Evolutionary conservation across 140 eudicot species (phyloP).

Genomic region (Ambrosia hybrid): DNA sequence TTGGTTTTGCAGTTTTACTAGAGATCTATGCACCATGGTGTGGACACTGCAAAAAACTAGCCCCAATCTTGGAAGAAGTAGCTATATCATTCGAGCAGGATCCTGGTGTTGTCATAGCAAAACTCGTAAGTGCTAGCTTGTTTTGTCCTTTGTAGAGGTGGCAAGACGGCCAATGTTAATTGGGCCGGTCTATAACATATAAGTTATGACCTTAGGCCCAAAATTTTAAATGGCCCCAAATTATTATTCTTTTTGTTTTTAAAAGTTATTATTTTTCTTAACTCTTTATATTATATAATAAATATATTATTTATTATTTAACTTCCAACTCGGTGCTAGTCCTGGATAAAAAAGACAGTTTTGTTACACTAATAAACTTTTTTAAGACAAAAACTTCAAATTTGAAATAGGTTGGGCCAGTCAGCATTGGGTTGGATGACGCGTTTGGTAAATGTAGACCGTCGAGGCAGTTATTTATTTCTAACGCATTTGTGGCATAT

Average conservation of each 20-base stretch:
- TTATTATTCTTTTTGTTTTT: no score
- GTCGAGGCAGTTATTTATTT: not conserved
- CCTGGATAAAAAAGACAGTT: no score
- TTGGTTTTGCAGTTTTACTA: slow-evolving; percentile 51
- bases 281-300: no score
- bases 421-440: no score
- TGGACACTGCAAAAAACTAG: slow-evolving; percentile 68
- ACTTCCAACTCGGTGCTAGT: no score
- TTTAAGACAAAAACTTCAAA: not conserved
- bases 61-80: slow-evolving; percentile 78
- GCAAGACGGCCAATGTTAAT: no score
- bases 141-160: not conserved
- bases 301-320: no score
- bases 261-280: no score
- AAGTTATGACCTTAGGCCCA: no score
- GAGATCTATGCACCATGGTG: slow-evolving; percentile 95
- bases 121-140: slow-evolving; percentile 43
- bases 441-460: no score
- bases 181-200: no score
- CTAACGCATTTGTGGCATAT: not conserved
- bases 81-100: slow-evolving; percentile 64
- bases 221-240: no score
- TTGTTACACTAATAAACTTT: not conserved
- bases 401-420: not conserved
- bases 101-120: slow-evolving; percentile 59